Conservation (phyloP, 148 eudicot species). For the Vaccinium myrtillus region DNA sequence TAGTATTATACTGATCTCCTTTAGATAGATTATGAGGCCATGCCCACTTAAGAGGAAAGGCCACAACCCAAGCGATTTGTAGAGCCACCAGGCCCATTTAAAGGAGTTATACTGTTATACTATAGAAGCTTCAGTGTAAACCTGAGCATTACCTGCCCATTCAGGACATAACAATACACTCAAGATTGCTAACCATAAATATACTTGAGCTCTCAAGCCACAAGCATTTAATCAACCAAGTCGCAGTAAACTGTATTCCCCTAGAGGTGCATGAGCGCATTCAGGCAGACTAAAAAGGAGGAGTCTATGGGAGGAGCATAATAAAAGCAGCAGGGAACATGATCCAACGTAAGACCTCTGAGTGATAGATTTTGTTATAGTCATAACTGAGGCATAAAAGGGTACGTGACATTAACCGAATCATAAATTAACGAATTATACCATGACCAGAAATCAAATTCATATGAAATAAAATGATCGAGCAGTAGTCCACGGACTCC, state of each 20-base stretch:
- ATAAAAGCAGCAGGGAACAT: background rate
- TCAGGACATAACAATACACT: background rate
- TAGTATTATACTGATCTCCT: background rate
- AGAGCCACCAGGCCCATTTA: background rate
- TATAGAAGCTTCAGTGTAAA: background rate
- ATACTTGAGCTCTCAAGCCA: background rate
- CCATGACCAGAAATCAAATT: background rate
- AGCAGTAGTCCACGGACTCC: background rate
- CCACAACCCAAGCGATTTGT: background rate
- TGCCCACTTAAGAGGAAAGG: background rate
- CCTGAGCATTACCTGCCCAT: background rate
- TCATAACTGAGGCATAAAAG: background rate
- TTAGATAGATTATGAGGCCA: background rate
- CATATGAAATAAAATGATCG: background rate
- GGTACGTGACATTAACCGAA: background rate
- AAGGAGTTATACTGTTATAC: conserved; percentile 5
- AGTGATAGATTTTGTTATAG: background rate
- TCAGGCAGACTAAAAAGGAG: background rate
- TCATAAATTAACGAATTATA: background rate
- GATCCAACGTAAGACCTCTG: background rate
- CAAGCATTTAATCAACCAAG: background rate
- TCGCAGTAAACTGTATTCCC: background rate
- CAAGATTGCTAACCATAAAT: background rate
- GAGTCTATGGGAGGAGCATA: background rate
- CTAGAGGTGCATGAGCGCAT: background rate